phyloP scores from a whole-genome alignment of 2,329 filamentous ascomycete species.

The Alternaria ventricosa region DNA sequence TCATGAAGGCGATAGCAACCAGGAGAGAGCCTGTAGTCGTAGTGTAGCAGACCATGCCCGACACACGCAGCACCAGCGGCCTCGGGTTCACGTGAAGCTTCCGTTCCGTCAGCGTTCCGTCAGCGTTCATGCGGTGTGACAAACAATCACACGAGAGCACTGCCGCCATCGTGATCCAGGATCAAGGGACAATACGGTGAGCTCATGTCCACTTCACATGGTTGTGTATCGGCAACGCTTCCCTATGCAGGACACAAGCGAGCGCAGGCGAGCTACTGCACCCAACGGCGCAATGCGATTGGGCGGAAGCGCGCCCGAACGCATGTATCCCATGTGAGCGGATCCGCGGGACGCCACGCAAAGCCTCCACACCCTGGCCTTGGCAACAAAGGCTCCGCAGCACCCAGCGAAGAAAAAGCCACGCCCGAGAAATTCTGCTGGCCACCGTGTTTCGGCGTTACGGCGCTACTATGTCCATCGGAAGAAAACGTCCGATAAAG shows the following conservation, averaged over 20 bases:
- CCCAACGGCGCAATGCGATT: conserved; percentile 2
- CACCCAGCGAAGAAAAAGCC: conserved; percentile 3
- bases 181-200: conserved; percentile 11
- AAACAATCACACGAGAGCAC: conserved; percentile 5
- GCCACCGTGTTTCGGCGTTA: conserved; percentile 5
- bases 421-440: conserved; percentile 13
- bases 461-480: conserved; percentile 1
- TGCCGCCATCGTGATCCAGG: background rate
- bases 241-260: conserved; percentile 3
- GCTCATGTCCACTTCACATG: conserved; percentile 7
- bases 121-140: conserved; percentile 17
- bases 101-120: background rate
- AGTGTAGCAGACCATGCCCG: conserved; percentile 5
- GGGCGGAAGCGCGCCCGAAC: conserved; percentile 9
- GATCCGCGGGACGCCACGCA: conserved; percentile 17
- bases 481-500: background rate
- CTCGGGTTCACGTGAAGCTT: background rate
- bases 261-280: background rate
- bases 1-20: background rate
- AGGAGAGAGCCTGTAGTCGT: background rate
- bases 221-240: conserved; percentile 6
- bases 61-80: background rate
- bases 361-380: conserved; percentile 6
- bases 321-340: conserved; percentile 16
- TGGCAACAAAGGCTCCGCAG: conserved; percentile 3